Evolutionary conservation across 225 moss, liverwort and hornwort genomes (phyloP).

Genomic region (Thuidium tamariscinum): DNA sequence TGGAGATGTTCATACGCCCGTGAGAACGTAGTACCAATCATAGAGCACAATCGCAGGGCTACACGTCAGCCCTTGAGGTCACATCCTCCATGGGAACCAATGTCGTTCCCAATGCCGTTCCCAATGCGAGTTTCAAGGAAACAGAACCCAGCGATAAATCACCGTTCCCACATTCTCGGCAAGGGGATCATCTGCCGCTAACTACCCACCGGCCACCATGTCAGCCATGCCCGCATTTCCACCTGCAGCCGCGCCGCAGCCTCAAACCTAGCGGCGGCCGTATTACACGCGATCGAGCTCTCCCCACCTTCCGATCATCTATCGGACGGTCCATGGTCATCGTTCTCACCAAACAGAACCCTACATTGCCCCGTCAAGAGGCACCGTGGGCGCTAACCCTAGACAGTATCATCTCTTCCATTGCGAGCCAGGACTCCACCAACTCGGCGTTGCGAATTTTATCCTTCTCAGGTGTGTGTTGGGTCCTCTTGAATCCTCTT

Average conservation of each 20-base stretch:
- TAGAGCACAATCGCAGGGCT: too few relatives aligned
- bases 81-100: too few relatives aligned
- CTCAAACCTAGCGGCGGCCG: background rate
- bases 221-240: background rate
- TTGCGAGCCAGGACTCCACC: background rate
- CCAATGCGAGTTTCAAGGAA: too few relatives aligned
- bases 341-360: background rate
- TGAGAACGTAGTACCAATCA: too few relatives aligned
- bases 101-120: too few relatives aligned
- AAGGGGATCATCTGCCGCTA: background rate
- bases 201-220: background rate
- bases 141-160: too few relatives aligned
- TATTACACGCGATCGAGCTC: too few relatives aligned
- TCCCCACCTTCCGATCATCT: background rate
- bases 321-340: background rate
- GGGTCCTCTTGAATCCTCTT: accelerated
- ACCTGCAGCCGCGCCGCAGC: background rate
- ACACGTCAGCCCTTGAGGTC: too few relatives aligned
- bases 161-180: too few relatives aligned
- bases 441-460: too few relatives aligned
- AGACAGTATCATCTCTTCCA: background rate
- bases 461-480: background rate
- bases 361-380: background rate
- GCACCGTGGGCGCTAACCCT: accelerated
- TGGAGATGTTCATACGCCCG: too few relatives aligned